phyloP scores from a whole-genome alignment of 192 early-diverging fungal genomes.

The Backusella circina region DNA sequence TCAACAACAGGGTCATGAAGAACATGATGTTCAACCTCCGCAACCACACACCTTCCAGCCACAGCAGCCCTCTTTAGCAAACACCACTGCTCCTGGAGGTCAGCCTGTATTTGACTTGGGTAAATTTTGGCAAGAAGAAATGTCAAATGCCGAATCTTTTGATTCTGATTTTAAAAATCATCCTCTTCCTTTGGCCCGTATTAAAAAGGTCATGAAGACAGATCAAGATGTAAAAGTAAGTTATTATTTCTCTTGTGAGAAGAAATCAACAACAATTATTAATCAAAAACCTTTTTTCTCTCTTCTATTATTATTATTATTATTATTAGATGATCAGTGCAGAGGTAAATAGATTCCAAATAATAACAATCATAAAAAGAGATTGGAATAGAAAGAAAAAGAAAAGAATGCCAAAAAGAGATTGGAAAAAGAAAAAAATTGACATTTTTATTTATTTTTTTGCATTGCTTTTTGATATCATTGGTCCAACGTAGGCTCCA shows the following conservation, averaged over 20 bases:
- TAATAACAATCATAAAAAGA: not conserved
- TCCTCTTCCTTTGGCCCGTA: constrained; percentile 86
- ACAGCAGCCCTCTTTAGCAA: not conserved
- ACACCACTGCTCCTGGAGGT: constrained; percentile 24
- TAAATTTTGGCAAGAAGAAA: constrained; percentile 72
- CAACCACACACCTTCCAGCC: constrained; percentile 4
- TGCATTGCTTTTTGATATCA: constrained; percentile 14
- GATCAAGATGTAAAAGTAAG: constrained; percentile 91
- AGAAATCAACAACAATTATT: not conserved
- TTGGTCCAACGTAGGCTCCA: constrained; percentile 81
- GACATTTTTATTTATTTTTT: constrained; percentile 10
- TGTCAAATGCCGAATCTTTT: constrained; percentile 58
- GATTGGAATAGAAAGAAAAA: too few species aligned
- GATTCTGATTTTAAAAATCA: constrained; percentile 89
- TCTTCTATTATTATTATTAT: not conserved
- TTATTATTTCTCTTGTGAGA: not conserved
- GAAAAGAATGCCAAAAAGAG: not conserved
- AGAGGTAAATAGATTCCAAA: constrained; percentile 31
- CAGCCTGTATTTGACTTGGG: constrained; percentile 40
- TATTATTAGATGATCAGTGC: constrained; percentile 56
- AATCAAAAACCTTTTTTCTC: too few species aligned
- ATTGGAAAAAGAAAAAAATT: not conserved
- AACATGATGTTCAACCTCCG: constrained; percentile 12
- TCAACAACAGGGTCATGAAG: constrained; percentile 2
- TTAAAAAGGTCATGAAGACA: constrained; percentile 98